These are phyloP conservation scores for Prunus kanzakura DNA, from an alignment of 306 rosid genomes.

Conservation along the genomic window DNA sequence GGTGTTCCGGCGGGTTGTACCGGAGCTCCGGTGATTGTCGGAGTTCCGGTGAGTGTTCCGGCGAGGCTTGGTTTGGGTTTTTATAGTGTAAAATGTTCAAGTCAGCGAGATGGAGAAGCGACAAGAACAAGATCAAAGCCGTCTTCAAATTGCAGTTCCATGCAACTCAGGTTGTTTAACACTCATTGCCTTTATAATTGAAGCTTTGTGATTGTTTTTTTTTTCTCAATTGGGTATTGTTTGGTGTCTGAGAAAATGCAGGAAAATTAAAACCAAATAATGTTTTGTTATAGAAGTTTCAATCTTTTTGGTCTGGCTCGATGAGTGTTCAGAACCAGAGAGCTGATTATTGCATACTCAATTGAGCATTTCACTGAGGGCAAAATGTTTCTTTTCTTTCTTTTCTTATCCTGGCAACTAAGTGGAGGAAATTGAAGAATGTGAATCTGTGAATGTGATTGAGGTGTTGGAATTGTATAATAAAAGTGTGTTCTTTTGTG, in stretches of 20 bases:
- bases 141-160: constrained; percentile 77
- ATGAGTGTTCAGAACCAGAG: background rate
- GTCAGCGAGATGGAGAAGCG: constrained; percentile 86
- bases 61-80: constrained; percentile 11
- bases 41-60: constrained; percentile 15
- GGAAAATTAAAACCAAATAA: background rate
- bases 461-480: background rate
- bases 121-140: constrained; percentile 70
- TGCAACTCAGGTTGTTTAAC: constrained; percentile 62
- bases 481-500: constrained; percentile 15
- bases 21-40: constrained; percentile 23
- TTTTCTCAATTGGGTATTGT: constrained; percentile 21
- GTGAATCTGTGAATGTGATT: constrained; percentile 7
- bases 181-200: background rate
- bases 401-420: constrained; percentile 15
- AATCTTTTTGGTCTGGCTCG: background rate
- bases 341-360: background rate
- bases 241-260: constrained; percentile 31
- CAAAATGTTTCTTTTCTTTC: constrained; percentile 1
- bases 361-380: background rate
- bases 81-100: constrained; percentile 57
- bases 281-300: background rate
- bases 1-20: constrained; percentile 10
- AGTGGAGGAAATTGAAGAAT: background rate
- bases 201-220: background rate